These are phyloP conservation scores for Lagenaria siceraria DNA, from an alignment of 306 rosid species.

Conservation along the genomic window DNA sequence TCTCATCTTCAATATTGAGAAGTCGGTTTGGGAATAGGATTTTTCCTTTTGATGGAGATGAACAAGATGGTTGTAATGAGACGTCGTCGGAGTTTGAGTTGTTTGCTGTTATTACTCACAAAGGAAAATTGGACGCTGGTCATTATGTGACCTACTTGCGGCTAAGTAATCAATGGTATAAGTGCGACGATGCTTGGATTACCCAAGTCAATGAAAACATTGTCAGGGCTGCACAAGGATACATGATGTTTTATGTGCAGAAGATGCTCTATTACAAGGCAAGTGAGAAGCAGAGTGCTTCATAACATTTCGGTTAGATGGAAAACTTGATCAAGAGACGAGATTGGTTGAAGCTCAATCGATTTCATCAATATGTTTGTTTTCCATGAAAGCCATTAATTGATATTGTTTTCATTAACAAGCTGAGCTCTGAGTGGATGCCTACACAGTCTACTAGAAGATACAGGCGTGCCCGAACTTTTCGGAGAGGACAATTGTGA, in stretches of 20 bases:
- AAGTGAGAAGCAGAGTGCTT: conserved; percentile 46
- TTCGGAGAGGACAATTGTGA: not conserved
- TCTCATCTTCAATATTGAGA: conserved; percentile 75
- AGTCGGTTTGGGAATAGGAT: conserved; percentile 72
- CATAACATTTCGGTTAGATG: not conserved
- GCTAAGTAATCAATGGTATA: conserved; percentile 70
- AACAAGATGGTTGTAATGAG: conserved; percentile 47
- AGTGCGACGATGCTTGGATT: conserved; percentile 93
- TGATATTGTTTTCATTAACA: not conserved
- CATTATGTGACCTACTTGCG: conserved; percentile 86
- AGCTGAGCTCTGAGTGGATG: not conserved
- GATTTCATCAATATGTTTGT: not conserved
- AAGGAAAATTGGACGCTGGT: conserved; percentile 86
- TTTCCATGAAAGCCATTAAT: not conserved
- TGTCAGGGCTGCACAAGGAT: conserved; percentile 87
- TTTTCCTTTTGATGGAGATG: conserved; percentile 62
- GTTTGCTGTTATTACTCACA: conserved; percentile 82
- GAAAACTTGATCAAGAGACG: not conserved
- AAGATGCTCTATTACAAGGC: conserved; percentile 78
- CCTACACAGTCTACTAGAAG: not conserved
- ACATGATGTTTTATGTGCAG: conserved; percentile 97
- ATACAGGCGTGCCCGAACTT: not conserved
- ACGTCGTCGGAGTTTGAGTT: conserved; percentile 73
- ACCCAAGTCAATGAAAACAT: conserved; percentile 71
- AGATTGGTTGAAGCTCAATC: not conserved